Conservation (phyloP, 495 filamentous ascomycete genomes). For the Neurospora discreta region DNA sequence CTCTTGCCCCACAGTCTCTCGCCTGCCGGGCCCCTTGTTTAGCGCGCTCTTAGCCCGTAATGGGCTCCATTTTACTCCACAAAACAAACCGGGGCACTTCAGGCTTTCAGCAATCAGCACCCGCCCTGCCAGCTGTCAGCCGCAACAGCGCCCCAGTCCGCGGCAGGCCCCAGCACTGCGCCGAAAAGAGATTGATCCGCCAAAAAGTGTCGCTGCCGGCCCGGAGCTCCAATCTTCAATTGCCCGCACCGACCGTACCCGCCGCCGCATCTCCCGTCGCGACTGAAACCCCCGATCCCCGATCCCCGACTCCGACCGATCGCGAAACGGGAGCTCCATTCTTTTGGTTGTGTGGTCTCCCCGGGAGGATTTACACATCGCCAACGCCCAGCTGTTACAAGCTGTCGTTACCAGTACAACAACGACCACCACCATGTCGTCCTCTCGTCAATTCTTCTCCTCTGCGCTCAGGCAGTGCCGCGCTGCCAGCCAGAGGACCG, state of each 20-base stretch:
- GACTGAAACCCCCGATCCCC: not conserved
- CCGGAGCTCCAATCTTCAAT: not conserved
- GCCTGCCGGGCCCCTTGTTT: not conserved
- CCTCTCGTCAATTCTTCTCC: conserved; percentile 5
- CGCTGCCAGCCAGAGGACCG: not conserved
- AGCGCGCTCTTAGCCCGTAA: not conserved
- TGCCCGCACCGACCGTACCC: not conserved
- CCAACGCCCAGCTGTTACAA: not conserved
- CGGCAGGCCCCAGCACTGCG: not conserved
- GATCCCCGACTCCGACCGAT: not conserved
- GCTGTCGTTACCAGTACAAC: not conserved
- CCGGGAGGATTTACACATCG: not conserved
- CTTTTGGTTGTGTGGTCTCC: not conserved
- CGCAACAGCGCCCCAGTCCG: not conserved
- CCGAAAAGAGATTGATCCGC: conserved; percentile 2
- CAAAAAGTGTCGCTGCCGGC: conserved; percentile 1
- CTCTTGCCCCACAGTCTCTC: conserved; percentile 9
- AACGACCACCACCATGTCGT: conserved; percentile 2
- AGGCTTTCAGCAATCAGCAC: not conserved
- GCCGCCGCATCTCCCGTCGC: not conserved
- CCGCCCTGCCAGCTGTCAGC: not conserved
- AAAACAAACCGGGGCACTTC: not conserved
- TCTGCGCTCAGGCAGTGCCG: conserved; percentile 5
- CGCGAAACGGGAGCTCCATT: not conserved
- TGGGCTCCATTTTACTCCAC: not conserved